Conservation (phyloP, 2,329 filamentous ascomycete genomes). For the Epichloe brachyelytri region DNA sequence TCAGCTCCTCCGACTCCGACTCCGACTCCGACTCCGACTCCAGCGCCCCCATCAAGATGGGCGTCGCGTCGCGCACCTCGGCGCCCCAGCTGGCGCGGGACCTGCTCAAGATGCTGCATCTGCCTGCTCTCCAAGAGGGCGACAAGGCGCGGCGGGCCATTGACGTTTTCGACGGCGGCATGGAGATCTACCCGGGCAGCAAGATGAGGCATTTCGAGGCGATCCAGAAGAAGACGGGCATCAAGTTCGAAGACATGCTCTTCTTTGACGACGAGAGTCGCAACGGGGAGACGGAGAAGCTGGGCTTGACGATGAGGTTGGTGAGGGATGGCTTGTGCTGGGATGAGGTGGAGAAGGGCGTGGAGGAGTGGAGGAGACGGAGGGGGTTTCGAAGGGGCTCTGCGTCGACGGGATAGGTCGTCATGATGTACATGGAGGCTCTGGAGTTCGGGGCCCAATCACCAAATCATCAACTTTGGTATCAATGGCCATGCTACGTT, state of each 20-base stretch:
- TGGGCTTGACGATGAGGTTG: slow-evolving; percentile 77
- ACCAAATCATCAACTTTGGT: no score
- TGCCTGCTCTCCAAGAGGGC: slow-evolving; percentile 24
- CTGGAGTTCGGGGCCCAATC: no score
- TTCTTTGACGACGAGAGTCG: slow-evolving; percentile 91
- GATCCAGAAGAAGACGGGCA: slow-evolving; percentile 55
- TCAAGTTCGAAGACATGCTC: slow-evolving; percentile 73
- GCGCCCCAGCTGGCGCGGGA: slow-evolving; percentile 70
- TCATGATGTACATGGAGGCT: no score
- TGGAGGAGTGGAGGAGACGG: slow-evolving; percentile 68
- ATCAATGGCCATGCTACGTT: no score
- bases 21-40: slow-evolving; percentile 14
- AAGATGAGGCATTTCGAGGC: slow-evolving; percentile 79
- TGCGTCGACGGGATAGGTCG: not conserved
- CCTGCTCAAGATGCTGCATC: slow-evolving; percentile 62
- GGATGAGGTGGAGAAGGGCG: slow-evolving; percentile 65
- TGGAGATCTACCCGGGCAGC: slow-evolving; percentile 60
- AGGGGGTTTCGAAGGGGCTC: slow-evolving; percentile 30
- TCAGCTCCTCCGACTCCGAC: slow-evolving; percentile 7
- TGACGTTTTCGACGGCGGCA: slow-evolving; percentile 44
- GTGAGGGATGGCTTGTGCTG: slow-evolving; percentile 68
- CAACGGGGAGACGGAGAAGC: slow-evolving; percentile 65
- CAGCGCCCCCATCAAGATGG: slow-evolving; percentile 36
- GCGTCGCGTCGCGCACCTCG: slow-evolving; percentile 67
- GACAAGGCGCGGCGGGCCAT: slow-evolving; percentile 33